Evolutionary conservation across 2,329 filamentous ascomycete genomes (phyloP), one percentile per base, ranked within the genome.

Genomic region (Cladophialophora yegresii): DNA sequence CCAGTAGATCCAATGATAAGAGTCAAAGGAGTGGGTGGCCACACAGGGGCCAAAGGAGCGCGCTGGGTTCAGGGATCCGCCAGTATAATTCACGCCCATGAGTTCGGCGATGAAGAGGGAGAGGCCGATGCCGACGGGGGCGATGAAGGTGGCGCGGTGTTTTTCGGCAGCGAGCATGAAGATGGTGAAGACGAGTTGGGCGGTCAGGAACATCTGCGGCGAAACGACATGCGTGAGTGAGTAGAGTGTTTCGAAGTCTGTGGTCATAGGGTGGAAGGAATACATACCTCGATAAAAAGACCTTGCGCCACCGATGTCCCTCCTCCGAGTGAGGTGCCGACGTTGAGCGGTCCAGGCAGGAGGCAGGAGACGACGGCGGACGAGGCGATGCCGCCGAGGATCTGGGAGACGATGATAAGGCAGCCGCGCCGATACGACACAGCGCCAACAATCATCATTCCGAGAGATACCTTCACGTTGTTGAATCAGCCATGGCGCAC

Each of bases 151-250:
- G 2, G 85, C 85, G 43, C 86, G 85, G 74, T 91, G 88, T 77
- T 92, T 91, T 73, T 91, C 88, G 3, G 85, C 84, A 0, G 88
- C 88, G 47, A 91, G 80, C 83, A 91, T 88, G 73, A 87, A 84
- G 30, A 89, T 83, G 3, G 86, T 83, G 58, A 89, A 79, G 8
- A 89, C 82, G 12, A 90, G 79, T 71, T 88, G 81, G 0, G 84
- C 77, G 0, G 87, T 89, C 33, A 88, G 78, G 71, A 89, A 86
- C 77, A 87, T 83, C 74, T 89, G 23, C 10, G 33, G 16, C 6
- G n/a, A 32, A 54, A 28, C 3, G 26, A 28, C 26, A 54, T 43
- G 5, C 13, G 36, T 43, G 3, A 43, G 16, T 43, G 36, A 6
- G 13, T n/a, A 2, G 36, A 6, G 13, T n/a, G 5, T 2, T 2